phyloP scores from a whole-genome alignment of 2,329 filamentous ascomycete genomes.

The Ophiosphaerella narmari region DNA sequence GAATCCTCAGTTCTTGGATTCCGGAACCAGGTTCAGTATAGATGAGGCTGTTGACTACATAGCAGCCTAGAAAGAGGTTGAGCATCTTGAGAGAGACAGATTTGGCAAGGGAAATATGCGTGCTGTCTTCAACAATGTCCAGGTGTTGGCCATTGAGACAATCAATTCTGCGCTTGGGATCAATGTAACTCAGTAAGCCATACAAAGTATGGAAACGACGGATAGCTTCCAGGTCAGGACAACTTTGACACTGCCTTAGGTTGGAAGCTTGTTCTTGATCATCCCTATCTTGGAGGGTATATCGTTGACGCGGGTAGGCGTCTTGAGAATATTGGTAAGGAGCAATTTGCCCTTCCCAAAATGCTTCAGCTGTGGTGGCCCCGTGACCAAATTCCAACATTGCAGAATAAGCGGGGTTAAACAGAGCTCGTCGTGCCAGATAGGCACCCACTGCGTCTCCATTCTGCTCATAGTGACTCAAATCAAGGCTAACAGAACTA shows the following conservation, averaged over 20 bases:
- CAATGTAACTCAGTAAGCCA: slow-evolving; percentile 17
- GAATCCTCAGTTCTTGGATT: slow-evolving; percentile 17
- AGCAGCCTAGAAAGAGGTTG: slow-evolving; percentile 22
- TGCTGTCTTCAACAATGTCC: slow-evolving; percentile 20
- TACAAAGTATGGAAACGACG: slow-evolving; percentile 21
- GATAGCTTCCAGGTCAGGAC: slow-evolving; percentile 24
- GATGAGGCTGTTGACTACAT: slow-evolving; percentile 17
- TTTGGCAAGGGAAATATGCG: slow-evolving; percentile 1
- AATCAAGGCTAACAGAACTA: not conserved
- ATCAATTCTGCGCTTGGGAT: slow-evolving; percentile 17
- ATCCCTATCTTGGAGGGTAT: too few relatives aligned
- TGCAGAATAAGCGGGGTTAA: not conserved
- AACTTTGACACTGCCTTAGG: slow-evolving; percentile 1
- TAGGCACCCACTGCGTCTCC: slow-evolving; percentile 16
- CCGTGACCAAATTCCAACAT: not conserved
- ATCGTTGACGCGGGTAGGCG: too few relatives aligned
- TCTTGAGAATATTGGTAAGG: not conserved
- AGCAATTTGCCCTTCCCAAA: not conserved
- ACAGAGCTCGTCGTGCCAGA: slow-evolving; percentile 4
- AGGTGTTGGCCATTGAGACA: slow-evolving; percentile 8
- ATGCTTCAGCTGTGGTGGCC: not conserved
- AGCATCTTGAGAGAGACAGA: slow-evolving; percentile 24
- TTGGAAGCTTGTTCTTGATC: not conserved
- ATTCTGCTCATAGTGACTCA: not conserved
- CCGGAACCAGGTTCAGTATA: slow-evolving; percentile 7